Evolutionary conservation across 306 rosid genomes (phyloP), one percentile per base, ranked within the genome.

Genomic region (Begonia peltatifolia): DNA sequence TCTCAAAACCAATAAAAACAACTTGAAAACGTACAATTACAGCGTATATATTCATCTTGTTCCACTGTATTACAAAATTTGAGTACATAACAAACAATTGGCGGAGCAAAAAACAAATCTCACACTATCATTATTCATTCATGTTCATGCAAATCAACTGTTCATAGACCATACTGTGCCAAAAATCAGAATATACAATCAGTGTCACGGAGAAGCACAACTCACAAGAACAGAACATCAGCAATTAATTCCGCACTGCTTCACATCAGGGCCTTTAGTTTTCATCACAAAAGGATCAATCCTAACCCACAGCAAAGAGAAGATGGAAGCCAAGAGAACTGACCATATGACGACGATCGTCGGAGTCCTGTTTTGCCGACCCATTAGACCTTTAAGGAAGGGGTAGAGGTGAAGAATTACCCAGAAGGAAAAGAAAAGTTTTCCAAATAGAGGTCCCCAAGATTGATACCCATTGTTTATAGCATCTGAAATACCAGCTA

Each of bases 361-460:
- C 2, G 99, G 99, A 42, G 99, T 90, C 44, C 95, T 67, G 92
- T 86, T 90, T 74, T 90, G 95, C 46, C 92, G 56, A 55, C 99
- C 99, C 95, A 86, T 86, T 63, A 90, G 60, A 73, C 97, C 97
- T 55, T 90, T 90, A 43, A 90, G 97, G 94, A 90, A 90, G 14
- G 95, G 95, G 62, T 90, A 80, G 57, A 90, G 84, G 79, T 90
- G 99, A 59, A 86, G 71, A 73, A 90, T 83, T 66, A 90, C 99
- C 99, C 99, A 86, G 62, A 86, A 90, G 35, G 95, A 72, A 46
- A 90, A 90, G 83, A 90, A 90, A 57, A 86, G 95, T 79, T 90
- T 86, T 42, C 99, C 99, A 64, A 90, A 79, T 36, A 86, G 82
- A 50, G 99, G 88, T n/a, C 95, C 99, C 95, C 94, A 80, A 15